Base-by-base conservation (phyloP, 345 rosid genomes). In the Salix purpurea region DNA sequence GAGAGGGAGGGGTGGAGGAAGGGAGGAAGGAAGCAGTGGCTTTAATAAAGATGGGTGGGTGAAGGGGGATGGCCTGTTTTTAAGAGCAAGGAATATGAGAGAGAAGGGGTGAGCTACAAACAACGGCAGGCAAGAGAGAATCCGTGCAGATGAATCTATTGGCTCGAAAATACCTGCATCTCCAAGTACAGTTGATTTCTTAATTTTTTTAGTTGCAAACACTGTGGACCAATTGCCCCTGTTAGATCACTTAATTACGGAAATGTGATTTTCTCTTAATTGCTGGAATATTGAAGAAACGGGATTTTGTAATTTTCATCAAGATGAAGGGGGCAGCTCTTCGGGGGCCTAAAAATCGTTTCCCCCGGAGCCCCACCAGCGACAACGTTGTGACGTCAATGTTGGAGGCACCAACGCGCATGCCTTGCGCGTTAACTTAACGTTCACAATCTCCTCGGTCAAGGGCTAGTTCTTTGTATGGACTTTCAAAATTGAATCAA, bases 111-210 rank as follows among this genome's bases (percentile, higher is more conserved):
- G 62, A n/a, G 68, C 62, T 7, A 0, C 19, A 84, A 84, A 75
- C 84, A 72, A 74, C 75, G 80, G 84, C 84, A 70, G 78, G 84
- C 77, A 72, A 62, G 76, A 74, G 13, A 69, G 71, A 80, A 76
- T 78, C 84, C 80, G 86, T 79, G 85, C 44, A 32, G 61, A 80
- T 50, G 84, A 88, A 87, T 80, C 79, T 83, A 85, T 84, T 85
- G 95, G 88, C 84, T 79, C 16, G 32, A 64, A 44, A 69, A 65
- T 42, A 66, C 78, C 78, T 74, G 84, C 77, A 71, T 61, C 79
- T 50, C 42, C 61, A 36, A 65, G 72, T 58, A 30, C 23, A 65
- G 67, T 67, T 28, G 24, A 21, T 32, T 67, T n/a, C 0, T 1
- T 18, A 14, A 0, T 1, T 18, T 3, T 3, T 76, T 32, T n/a